phyloP scores from a whole-genome alignment of 2,329 filamentous ascomycete genomes.

The Sporothrix globosa region DNA sequence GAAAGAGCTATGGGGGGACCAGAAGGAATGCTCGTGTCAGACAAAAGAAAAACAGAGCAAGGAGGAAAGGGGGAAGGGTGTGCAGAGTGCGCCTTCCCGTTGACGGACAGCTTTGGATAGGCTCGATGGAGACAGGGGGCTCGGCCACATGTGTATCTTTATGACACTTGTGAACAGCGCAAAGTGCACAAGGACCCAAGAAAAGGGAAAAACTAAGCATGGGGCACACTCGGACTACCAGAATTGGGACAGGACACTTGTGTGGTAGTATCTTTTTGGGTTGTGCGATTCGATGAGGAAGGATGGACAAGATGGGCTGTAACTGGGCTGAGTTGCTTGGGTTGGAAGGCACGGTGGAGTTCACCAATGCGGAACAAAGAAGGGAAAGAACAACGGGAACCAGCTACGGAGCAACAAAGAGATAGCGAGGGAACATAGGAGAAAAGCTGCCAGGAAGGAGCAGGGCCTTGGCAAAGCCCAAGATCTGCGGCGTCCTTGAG shows the following conservation, averaged over 20 bases:
- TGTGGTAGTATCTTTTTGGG: background rate
- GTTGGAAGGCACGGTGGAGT: background rate
- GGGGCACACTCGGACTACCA: background rate
- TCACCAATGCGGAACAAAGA: slow-evolving; percentile 1
- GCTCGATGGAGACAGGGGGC: background rate
- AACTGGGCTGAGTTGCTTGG: slow-evolving; percentile 13
- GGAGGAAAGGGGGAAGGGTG: background rate
- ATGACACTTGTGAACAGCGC: background rate
- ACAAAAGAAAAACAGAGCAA: background rate
- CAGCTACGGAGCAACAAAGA: background rate
- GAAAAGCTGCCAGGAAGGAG: background rate
- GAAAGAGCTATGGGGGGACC: slow-evolving; percentile 2
- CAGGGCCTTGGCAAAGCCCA: slow-evolving; percentile 15
- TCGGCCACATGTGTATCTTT: slow-evolving; percentile 8
- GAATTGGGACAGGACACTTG: background rate
- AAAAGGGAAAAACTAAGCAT: background rate
- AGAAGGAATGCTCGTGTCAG: slow-evolving; percentile 1
- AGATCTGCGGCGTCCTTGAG: background rate
- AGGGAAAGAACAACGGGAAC: background rate
- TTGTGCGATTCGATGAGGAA: slow-evolving; percentile 1
- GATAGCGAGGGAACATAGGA: background rate
- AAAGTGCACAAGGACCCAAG: background rate
- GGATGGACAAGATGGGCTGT: background rate
- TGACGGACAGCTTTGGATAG: slow-evolving; percentile 3
- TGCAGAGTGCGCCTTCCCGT: slow-evolving; percentile 11